Evolutionary conservation across 2,329 filamentous ascomycete species (phyloP).

Genomic region (Ceratocystis papillata): DNA sequence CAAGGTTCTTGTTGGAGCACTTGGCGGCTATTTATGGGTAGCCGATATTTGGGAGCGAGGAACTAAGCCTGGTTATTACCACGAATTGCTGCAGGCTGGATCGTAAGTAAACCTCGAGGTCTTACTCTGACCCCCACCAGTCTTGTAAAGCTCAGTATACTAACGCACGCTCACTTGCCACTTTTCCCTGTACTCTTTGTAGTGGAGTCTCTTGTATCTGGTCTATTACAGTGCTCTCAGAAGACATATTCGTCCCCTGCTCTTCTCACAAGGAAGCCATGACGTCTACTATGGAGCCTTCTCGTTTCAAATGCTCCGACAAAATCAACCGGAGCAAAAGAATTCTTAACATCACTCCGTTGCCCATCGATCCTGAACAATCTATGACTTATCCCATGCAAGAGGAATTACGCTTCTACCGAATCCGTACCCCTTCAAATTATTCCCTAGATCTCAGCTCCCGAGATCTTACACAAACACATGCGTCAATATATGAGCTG

Average conservation of each 20-base stretch:
- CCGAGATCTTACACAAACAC: neutral
- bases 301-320: neutral
- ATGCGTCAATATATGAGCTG: neutral
- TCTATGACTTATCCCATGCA: neutral
- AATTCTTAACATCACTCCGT: neutral
- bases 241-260: conserved; percentile 17
- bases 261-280: conserved; percentile 20
- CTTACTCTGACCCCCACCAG: neutral
- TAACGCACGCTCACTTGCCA: neutral
- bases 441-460: neutral
- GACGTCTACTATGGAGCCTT: neutral
- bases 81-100: neutral
- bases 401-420: neutral
- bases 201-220: neutral
- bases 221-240: conserved; percentile 1
- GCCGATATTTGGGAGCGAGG: conserved; percentile 42
- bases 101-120: neutral
- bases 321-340: neutral
- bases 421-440: neutral
- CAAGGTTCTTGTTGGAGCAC: conserved; percentile 42
- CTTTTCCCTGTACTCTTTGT: neutral
- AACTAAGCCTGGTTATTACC: conserved; percentile 13
- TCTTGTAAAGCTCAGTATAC: neutral
- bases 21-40: conserved; percentile 40
- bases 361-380: neutral